Percentiles rank a stretch among this genome's conserved stretches.
Conservation (phyloP, 805 yeast species). For the Maudiozyma barnettii region DNA sequence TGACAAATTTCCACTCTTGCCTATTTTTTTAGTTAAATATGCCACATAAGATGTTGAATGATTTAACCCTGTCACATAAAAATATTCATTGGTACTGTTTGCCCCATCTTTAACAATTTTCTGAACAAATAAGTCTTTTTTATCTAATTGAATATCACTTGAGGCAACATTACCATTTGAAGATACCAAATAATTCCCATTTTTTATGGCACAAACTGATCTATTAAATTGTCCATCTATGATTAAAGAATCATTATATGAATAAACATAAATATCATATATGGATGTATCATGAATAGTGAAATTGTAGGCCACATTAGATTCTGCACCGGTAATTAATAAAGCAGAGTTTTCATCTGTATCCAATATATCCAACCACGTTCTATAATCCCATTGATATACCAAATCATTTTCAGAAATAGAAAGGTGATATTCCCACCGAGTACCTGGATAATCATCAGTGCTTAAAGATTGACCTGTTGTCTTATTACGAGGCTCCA, state of each 20-base stretch:
- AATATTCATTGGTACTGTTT: slow-evolving; percentile 47
- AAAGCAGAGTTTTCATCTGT: slow-evolving; percentile 61
- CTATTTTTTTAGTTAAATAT: slow-evolving; percentile 43
- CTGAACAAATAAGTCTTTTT: slow-evolving; percentile 11
- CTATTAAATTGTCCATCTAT: slow-evolving; percentile 33
- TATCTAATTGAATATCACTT: slow-evolving; percentile 8
- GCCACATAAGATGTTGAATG: slow-evolving; percentile 55
- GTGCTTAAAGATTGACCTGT: slow-evolving; percentile 10
- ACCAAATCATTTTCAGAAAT: slow-evolving; percentile 53
- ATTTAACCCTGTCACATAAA: slow-evolving; percentile 52
- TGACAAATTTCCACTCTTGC: slow-evolving; percentile 20
- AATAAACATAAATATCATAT: slow-evolving; percentile 39
- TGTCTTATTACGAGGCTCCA: slow-evolving; percentile 18
- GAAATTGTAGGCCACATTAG: slow-evolving; percentile 23
- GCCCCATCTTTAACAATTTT: slow-evolving; percentile 37
- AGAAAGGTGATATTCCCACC: slow-evolving; percentile 60
- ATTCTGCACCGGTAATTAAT: slow-evolving; percentile 48
- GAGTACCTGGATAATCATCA: not conserved
- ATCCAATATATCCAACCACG: slow-evolving; percentile 53
- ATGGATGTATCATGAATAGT: slow-evolving; percentile 20
- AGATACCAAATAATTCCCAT: slow-evolving; percentile 35
- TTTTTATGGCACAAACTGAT: slow-evolving; percentile 66
- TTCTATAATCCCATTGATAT: slow-evolving; percentile 57
- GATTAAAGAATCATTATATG: slow-evolving; percentile 30
- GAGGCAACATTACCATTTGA: slow-evolving; percentile 15